Conservation (phyloP, 1,284 basidiomycete genomes). For the Peniophora sp. region DNA sequence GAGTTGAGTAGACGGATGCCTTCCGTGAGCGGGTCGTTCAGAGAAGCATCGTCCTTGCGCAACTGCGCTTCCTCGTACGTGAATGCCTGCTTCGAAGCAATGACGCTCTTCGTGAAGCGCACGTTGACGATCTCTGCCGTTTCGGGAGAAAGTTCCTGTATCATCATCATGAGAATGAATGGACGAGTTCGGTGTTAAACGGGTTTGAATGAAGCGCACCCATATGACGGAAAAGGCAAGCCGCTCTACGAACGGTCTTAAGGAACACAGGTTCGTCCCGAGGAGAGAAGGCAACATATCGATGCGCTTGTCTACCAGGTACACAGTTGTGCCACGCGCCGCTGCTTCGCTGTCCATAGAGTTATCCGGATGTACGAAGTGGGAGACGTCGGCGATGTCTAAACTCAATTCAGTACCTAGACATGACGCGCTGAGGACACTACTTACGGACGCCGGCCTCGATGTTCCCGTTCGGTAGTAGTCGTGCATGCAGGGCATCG, state of each 20-base stretch:
- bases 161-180: too few species aligned
- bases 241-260: conserved; percentile 90
- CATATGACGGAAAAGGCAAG: conserved; percentile 95
- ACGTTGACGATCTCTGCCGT: conserved; percentile 83
- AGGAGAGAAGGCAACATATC: conserved; percentile 96
- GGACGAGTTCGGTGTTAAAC: not conserved
- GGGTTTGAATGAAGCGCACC: conserved; percentile 43
- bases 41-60: conserved; percentile 85
- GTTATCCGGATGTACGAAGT: conserved; percentile 92
- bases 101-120: conserved; percentile 93
- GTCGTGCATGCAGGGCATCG: conserved; percentile 93
- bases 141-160: conserved; percentile 76
- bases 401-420: conserved; percentile 2
- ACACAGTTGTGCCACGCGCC: conserved; percentile 93
- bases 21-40: conserved; percentile 79
- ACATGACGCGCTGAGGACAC: not conserved
- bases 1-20: conserved; percentile 88
- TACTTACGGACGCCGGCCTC: conserved; percentile 95
- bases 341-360: conserved; percentile 98
- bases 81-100: conserved; percentile 94
- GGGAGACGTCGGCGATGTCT: conserved; percentile 98
- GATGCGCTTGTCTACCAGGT: conserved; percentile 97
- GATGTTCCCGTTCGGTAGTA: conserved; percentile 88
- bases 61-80: conserved; percentile 96
- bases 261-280: conserved; percentile 94